phyloP scores from a whole-genome alignment of 345 rosid genomes.

The Citropsis articulata region DNA sequence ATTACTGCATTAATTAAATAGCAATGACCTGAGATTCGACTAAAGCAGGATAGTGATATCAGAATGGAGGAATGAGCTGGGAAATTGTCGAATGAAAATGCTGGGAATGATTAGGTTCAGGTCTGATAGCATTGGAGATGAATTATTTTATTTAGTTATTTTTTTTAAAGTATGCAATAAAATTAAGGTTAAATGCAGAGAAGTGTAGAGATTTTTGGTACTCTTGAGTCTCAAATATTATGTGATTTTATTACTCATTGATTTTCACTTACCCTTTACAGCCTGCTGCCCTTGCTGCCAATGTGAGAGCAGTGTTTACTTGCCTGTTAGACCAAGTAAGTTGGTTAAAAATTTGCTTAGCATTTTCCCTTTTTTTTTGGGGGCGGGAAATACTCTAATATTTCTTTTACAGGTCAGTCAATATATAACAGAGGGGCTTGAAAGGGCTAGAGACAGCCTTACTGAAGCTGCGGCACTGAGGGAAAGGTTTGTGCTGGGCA shows the following conservation, averaged over 20 bases:
- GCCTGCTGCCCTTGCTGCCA: conserved; percentile 79
- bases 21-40: background rate
- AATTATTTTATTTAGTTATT: too few species aligned
- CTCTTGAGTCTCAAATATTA: background rate
- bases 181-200: background rate
- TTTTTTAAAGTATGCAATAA: background rate
- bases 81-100: background rate
- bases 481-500: conserved; percentile 92
- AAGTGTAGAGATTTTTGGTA: background rate
- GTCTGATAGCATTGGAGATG: background rate
- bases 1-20: background rate
- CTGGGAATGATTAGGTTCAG: background rate
- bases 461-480: conserved; percentile 92
- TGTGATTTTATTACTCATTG: conserved; percentile 15
- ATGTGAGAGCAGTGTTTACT: conserved; percentile 86
- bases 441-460: conserved; percentile 89
- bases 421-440: conserved; percentile 94
- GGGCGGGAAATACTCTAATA: conserved; percentile 17
- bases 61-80: background rate
- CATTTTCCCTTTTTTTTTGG: background rate
- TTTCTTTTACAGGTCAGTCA: conserved; percentile 64
- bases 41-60: background rate
- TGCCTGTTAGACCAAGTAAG: conserved; percentile 90
- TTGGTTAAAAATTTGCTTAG: conserved; percentile 20
- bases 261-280: conserved; percentile 32